Percentiles rank a stretch among this genome's conserved stretches.
These are phyloP conservation scores for Dipodascus albidus DNA, from an alignment of 805 yeast species.

Conservation along the genomic window DNA sequence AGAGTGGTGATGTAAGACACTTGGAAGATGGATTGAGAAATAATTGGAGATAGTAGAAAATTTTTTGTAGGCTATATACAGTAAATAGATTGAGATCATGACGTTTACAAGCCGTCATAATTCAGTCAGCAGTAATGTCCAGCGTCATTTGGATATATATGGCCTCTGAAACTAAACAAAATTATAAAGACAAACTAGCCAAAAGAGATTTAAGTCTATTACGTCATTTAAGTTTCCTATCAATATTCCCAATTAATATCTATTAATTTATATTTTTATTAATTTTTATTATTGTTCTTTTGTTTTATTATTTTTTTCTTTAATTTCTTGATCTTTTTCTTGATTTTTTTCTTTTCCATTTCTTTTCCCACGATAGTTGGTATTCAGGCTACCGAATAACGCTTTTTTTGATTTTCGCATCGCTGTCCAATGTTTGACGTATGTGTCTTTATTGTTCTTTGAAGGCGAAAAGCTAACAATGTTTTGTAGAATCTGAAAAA, in stretches of 20 bases:
- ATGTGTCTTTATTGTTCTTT: not conserved
- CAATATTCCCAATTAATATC: not conserved
- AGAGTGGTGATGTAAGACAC: slow-evolving; percentile 21
- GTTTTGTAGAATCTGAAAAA: slow-evolving; percentile 39
- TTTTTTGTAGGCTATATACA: too few relatives aligned
- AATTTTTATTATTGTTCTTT: too few relatives aligned
- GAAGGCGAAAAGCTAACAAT: too few relatives aligned
- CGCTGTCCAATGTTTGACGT: not conserved
- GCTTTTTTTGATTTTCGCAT: not conserved
- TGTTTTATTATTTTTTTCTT: not conserved
- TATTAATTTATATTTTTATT: too few relatives aligned
- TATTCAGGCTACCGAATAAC: not conserved
- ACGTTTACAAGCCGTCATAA: too few relatives aligned
- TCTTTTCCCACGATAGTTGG: not conserved
- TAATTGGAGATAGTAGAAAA: slow-evolving; percentile 9
- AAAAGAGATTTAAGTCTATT: too few relatives aligned
- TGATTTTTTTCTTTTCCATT: not conserved
- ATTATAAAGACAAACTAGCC: too few relatives aligned
- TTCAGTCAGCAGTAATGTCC: too few relatives aligned
- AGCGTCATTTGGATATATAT: too few relatives aligned
- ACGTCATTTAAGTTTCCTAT: not conserved
- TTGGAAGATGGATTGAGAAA: slow-evolving; percentile 21
- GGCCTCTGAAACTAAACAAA: too few relatives aligned
- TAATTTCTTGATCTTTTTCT: not conserved
- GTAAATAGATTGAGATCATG: too few relatives aligned